Percentiles rank a stretch among this genome's conserved stretches.
phyloP scores from a whole-genome alignment of 305 asterid species.

The Solanum chacoense region DNA sequence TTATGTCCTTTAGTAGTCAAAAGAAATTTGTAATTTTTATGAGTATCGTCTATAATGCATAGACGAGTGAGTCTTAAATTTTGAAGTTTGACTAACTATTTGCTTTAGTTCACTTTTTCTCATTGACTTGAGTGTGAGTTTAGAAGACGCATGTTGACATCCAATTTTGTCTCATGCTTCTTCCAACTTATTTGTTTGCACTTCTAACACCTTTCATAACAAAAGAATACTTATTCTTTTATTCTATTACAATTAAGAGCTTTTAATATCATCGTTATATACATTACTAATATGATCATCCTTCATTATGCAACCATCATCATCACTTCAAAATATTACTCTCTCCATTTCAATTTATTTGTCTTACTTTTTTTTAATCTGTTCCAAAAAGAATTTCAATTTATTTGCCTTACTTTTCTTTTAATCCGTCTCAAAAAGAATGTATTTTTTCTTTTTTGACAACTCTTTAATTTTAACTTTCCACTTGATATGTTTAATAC shows the following conservation, averaged over 20 bases:
- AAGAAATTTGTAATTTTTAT: not conserved
- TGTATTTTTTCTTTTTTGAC: not conserved
- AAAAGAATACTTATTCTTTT: not conserved
- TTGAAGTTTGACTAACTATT: not conserved
- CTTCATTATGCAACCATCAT: not conserved
- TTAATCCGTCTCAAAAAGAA: not conserved
- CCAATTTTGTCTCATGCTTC: not conserved
- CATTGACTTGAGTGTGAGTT: not conserved
- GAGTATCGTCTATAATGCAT: not conserved
- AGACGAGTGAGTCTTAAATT: not conserved
- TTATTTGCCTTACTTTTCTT: not conserved
- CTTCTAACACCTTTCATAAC: not conserved
- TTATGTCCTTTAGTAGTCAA: not conserved
- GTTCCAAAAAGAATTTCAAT: not conserved
- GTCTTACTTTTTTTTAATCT: not conserved
- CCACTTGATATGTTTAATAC: not conserved
- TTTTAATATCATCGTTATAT: not conserved
- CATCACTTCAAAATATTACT: not conserved
- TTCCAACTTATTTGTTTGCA: not conserved
- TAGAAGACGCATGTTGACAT: not conserved
- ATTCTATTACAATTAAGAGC: not conserved
- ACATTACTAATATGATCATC: not conserved
- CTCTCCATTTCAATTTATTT: not conserved
- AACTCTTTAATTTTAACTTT: not conserved
- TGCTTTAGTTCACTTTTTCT: not conserved